Evolutionary conservation across 192 early-diverging fungal species (phyloP).

Genomic region (Geranomyces michiganensis): DNA sequence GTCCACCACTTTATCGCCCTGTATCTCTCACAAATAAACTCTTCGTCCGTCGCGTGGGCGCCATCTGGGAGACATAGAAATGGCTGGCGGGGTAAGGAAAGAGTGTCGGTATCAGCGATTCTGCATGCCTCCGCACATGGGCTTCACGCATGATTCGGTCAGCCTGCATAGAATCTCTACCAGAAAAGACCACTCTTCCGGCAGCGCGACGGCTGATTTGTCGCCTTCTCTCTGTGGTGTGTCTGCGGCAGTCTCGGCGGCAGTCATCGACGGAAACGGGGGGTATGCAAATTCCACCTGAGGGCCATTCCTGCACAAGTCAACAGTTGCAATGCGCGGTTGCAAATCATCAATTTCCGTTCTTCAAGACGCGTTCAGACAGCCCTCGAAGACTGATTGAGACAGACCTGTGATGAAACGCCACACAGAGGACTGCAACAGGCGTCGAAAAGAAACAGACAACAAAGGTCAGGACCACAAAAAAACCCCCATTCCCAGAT

Average conservation of each 20-base stretch:
- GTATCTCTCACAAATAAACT: slow-evolving; percentile 63
- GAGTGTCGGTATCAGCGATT: no score
- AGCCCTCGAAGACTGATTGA: not conserved
- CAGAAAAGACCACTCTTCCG: slow-evolving; percentile 81
- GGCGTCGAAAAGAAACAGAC: no score
- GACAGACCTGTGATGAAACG: slow-evolving; percentile 54
- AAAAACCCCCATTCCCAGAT: no score
- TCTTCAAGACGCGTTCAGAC: not conserved
- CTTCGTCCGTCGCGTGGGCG: slow-evolving; percentile 73
- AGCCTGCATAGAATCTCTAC: slow-evolving; percentile 34
- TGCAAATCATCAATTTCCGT: no score
- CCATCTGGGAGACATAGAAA: slow-evolving; percentile 83
- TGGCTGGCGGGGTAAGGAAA: slow-evolving; percentile 41
- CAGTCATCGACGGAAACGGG: slow-evolving; percentile 45
- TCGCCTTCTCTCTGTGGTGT: slow-evolving; percentile 9
- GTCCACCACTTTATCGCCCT: not conserved
- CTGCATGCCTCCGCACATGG: not conserved
- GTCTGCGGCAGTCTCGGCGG: slow-evolving; percentile 18
- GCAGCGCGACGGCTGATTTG: slow-evolving; percentile 53
- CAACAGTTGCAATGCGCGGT: slow-evolving; percentile 5
- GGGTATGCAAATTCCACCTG: slow-evolving; percentile 56
- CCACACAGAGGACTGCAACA: slow-evolving; percentile 49
- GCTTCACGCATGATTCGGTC: not conserved
- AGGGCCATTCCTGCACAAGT: slow-evolving; percentile 46
- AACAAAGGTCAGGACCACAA: no score